Conservation (phyloP, 768 basidiomycete genomes). For the Tricholoma sp. region DNA sequence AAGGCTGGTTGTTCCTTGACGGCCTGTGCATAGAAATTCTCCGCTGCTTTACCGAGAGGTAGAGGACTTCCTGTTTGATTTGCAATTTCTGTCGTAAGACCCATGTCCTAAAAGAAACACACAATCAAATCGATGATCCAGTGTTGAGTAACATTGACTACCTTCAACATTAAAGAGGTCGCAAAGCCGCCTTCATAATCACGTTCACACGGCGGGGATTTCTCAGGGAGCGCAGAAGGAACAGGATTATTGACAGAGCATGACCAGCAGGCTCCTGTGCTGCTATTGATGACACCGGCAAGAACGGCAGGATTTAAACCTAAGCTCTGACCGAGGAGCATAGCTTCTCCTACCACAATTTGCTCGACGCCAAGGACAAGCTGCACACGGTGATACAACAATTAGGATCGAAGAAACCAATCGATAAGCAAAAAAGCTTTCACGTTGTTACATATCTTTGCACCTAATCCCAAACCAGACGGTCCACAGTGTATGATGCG, state of each 20-base stretch:
- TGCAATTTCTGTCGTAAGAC: slow-evolving; percentile 68
- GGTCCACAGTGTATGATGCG: slow-evolving; percentile 80
- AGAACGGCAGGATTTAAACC: slow-evolving; percentile 74
- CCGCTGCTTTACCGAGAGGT: slow-evolving; percentile 64
- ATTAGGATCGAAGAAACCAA: neutral
- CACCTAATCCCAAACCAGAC: slow-evolving; percentile 77
- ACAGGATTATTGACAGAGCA: slow-evolving; percentile 87
- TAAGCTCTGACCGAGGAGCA: slow-evolving; percentile 80
- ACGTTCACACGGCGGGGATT: slow-evolving; percentile 77
- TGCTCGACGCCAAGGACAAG: slow-evolving; percentile 74
- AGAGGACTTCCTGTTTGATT: slow-evolving; percentile 41
- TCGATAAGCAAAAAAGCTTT: slow-evolving; percentile 19
- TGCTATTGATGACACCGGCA: slow-evolving; percentile 80
- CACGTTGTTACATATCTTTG: slow-evolving; percentile 90
- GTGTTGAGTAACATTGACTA: slow-evolving; percentile 14
- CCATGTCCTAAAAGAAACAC: slow-evolving; percentile 61
- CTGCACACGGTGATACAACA: slow-evolving; percentile 23
- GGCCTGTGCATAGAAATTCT: slow-evolving; percentile 55
- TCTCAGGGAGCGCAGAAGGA: slow-evolving; percentile 62
- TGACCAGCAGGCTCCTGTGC: slow-evolving; percentile 81
- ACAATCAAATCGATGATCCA: slow-evolving; percentile 4
- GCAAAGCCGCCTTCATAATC: slow-evolving; percentile 86
- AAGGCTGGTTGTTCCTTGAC: slow-evolving; percentile 53
- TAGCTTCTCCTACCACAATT: slow-evolving; percentile 83
- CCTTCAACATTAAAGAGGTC: slow-evolving; percentile 81